A percentile compares a stretch with the other conserved stretches of the same genome.
Evolutionary conservation across 2,329 filamentous ascomycete genomes (phyloP).

Genomic region (Fusarium nisikadoi): DNA sequence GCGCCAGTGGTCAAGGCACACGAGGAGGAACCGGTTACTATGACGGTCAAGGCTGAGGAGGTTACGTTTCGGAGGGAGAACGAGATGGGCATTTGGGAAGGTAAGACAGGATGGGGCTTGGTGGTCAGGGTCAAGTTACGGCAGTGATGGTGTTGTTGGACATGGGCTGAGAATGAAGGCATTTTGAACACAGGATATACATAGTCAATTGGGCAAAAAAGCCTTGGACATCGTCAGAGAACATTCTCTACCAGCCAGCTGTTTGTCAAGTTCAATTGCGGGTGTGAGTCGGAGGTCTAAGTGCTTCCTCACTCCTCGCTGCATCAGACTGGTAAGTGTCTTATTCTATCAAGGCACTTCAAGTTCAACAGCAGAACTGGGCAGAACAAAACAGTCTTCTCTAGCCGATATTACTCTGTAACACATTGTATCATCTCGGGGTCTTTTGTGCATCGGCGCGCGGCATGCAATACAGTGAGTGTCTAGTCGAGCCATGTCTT

Average conservation of each 20-base stretch:
- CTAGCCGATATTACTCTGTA: not conserved
- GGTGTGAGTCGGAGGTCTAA: fast-evolving
- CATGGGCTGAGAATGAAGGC: not conserved
- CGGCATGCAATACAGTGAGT: not conserved
- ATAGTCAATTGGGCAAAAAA: not conserved
- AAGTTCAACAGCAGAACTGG: too few relatives aligned
- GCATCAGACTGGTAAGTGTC: not conserved
- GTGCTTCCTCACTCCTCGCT: fast-evolving
- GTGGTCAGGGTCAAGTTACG: slow-evolving; percentile 53
- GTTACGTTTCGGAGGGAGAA: slow-evolving; percentile 63
- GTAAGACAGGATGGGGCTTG: slow-evolving; percentile 60
- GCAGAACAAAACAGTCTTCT: not conserved
- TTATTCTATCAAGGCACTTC: fast-evolving
- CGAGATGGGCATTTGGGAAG: slow-evolving; percentile 63
- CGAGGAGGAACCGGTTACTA: slow-evolving; percentile 46
- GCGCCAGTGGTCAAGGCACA: not conserved
- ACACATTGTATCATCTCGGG: not conserved
- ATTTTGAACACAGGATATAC: not conserved
- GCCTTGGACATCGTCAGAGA: not conserved
- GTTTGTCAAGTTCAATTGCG: not conserved
- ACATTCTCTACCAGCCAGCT: not conserved
- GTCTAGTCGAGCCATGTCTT: not conserved
- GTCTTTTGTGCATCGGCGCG: not conserved
- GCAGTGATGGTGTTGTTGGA: slow-evolving; percentile 3
- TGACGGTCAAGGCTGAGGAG: slow-evolving; percentile 58